These are phyloP conservation scores for Keithomyces neogunnii DNA, from an alignment of 2,329 filamentous ascomycete genomes.

Conservation along the genomic window DNA sequence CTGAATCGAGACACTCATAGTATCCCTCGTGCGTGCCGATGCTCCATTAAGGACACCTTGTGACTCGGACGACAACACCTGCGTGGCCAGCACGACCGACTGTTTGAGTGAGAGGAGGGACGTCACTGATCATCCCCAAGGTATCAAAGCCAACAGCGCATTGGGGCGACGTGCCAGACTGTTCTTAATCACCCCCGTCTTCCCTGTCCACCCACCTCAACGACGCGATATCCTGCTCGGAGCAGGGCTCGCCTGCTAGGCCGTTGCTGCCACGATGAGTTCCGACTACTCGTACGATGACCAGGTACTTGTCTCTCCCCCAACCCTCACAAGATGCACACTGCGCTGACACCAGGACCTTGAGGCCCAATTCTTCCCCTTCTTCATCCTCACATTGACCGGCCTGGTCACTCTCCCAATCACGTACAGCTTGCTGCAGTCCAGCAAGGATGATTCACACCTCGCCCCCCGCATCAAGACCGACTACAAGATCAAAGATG, in stretches of 20 bases:
- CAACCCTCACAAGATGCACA: not conserved
- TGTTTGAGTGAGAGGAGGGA: not conserved
- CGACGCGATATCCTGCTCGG: constrained; percentile 3
- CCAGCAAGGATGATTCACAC: constrained; percentile 66
- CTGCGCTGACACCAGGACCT: constrained; percentile 1
- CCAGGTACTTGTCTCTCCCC: constrained; percentile 44
- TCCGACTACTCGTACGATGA: constrained; percentile 98
- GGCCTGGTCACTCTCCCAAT: constrained; percentile 82
- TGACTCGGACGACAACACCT: not conserved
- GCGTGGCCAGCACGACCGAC: not conserved
- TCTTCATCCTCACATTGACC: constrained; percentile 90
- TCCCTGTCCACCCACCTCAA: not conserved
- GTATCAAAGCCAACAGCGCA: not conserved
- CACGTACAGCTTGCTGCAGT: constrained; percentile 79
- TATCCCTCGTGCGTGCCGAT: not conserved
- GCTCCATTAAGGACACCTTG: not conserved
- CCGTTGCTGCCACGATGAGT: constrained; percentile 54
- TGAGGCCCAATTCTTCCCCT: constrained; percentile 94
- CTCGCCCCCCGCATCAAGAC: constrained; percentile 77
- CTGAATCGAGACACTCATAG: not conserved
- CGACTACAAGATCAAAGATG: constrained; percentile 73
- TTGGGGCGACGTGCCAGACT: constrained; percentile 2
- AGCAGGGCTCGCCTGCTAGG: constrained; percentile 26
- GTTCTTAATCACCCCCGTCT: not conserved
- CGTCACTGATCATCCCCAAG: not conserved